Base-by-base conservation (phyloP, 2,329 filamentous ascomycete species). In the Dactylellina sp. region DNA sequence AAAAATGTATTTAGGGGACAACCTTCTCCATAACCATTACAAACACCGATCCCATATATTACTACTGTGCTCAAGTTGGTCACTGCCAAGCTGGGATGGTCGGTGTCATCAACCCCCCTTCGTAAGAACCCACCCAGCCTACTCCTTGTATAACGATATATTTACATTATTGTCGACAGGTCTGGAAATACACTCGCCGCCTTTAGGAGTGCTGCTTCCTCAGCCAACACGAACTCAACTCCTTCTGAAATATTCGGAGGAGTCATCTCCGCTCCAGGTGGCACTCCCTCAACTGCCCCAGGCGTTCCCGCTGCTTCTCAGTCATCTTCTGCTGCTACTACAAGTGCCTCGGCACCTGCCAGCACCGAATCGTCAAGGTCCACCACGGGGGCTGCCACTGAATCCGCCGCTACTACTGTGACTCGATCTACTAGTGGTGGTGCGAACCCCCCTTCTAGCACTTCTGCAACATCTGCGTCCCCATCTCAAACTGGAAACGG, bases 11-110 rank as follows among this genome's bases (percentile, higher is more conserved):
- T 14, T n/a, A 71, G 65, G 24, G 75, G 7, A 37, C 56, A 16
- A 88, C 88, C 61, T 95, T 89, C 82, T 92, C 89, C 70, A 83
- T 94, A 78, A 85, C 85, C 80, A 82, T 95, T 80, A 89, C 88
- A 78, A 84, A 87, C 16, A 42, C 25, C 9, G 53, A 60, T 50
- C 53, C 70, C 0, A 46, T 56, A 39, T 74, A 60, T 16, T 62
- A 52, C 28, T 66, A 65, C 61, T 66, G 70, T 28, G 35, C 70
- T 9, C 39, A 47, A 7, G 5, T 6, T 12, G 24, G 53, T n/a
- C 70, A 66, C 37, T 74, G 70, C 16, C 46, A 66, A 52, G 14
- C 37, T n/a, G 70, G 70, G 7, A 74, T 74, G 70, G 70, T 74
- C 32, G 70, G 60, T 7, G 61, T 46, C 9, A 74, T 74, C 25